phyloP scores from a whole-genome alignment of 2,329 filamentous ascomycete species.

The Apiospora hydei region DNA sequence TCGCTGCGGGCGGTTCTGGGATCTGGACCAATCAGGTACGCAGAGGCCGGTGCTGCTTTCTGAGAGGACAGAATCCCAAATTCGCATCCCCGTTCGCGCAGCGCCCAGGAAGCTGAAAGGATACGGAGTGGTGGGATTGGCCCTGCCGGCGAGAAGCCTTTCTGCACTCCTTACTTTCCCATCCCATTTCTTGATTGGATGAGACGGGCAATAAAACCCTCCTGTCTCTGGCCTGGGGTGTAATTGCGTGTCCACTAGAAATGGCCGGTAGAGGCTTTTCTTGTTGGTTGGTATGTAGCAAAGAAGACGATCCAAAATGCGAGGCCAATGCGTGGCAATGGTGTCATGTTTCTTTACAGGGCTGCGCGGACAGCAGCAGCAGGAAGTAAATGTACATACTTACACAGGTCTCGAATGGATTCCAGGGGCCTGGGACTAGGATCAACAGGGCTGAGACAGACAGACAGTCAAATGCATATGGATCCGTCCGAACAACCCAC shows the following conservation, averaged over 20 bases:
- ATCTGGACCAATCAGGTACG: background rate
- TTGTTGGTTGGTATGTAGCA: background rate
- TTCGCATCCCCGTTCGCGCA: background rate
- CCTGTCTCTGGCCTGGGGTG: background rate
- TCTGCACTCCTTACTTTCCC: background rate
- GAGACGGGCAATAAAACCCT: background rate
- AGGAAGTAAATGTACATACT: background rate
- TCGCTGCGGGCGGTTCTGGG: background rate
- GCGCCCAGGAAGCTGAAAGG: background rate
- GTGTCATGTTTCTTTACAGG: background rate
- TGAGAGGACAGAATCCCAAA: background rate
- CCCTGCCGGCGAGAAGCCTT: background rate
- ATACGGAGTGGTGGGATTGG: background rate
- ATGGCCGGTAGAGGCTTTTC: background rate
- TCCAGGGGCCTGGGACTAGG: background rate
- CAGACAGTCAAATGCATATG: background rate
- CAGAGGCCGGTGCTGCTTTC: background rate
- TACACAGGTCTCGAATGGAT: background rate
- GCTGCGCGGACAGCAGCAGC: background rate
- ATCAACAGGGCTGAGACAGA: slow-evolving; percentile 16
- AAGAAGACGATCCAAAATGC: slow-evolving; percentile 13
- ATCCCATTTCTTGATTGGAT: background rate
- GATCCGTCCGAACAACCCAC: background rate
- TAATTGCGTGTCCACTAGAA: slow-evolving; percentile 12
- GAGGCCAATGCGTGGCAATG: slow-evolving; percentile 13